These are phyloP conservation scores for Amanita jacksonii DNA, from an alignment of 768 basidiomycete species.

Conservation along the genomic window DNA sequence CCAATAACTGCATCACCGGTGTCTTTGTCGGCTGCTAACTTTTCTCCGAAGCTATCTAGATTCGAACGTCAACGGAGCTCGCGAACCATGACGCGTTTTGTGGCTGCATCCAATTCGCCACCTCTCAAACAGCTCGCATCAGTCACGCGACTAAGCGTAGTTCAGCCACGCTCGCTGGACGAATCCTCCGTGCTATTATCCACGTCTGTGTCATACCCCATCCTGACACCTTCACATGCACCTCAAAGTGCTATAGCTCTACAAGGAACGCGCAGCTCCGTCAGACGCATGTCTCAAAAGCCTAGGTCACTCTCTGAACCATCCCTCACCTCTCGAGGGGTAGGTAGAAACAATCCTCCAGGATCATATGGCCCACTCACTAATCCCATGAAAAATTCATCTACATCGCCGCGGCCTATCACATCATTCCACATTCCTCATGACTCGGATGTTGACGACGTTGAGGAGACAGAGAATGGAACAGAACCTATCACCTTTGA, in stretches of 20 bases:
- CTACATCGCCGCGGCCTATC: background rate
- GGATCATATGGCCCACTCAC: background rate
- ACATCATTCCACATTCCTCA: conserved; percentile 1
- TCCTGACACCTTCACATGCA: conserved; percentile 21
- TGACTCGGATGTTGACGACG: background rate
- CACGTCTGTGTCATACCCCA: conserved; percentile 39
- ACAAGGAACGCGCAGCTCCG: background rate
- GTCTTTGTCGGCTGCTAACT: conserved; percentile 35
- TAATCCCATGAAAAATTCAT: background rate
- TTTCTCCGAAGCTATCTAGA: conserved; percentile 15
- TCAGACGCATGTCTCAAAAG: background rate
- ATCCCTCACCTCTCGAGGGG: background rate
- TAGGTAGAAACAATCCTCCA: background rate
- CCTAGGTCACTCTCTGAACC: conserved; percentile 6
- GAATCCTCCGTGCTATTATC: conserved; percentile 23
- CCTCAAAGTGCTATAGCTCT: background rate
- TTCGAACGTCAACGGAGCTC: conserved; percentile 12
- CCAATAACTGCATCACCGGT: conserved; percentile 54
- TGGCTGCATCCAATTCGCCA: conserved; percentile 17
- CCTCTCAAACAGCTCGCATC: conserved; percentile 35
- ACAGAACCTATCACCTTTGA: background rate
- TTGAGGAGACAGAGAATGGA: background rate
- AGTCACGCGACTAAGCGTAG: conserved; percentile 35
- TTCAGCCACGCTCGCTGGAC: conserved; percentile 26
- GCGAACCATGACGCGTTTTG: conserved; percentile 6